phyloP scores from a whole-genome alignment of 257 asterid genomes.

The Prunella vulgaris region DNA sequence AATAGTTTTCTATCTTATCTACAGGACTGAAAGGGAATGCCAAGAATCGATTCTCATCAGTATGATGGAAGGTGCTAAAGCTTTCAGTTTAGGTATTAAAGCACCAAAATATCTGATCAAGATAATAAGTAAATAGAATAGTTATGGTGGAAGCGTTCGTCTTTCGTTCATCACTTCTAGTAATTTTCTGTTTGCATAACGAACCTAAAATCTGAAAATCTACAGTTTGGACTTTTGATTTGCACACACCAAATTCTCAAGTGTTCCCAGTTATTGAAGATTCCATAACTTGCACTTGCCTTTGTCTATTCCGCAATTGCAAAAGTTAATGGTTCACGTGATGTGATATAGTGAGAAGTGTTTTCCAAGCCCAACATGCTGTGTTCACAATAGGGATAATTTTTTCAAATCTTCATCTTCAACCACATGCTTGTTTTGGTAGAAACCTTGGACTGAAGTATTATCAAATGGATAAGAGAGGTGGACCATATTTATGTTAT shows the following conservation, averaged over 20 bases:
- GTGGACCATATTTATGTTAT: no score
- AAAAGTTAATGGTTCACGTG: not conserved
- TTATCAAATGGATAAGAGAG: no score
- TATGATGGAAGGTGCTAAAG: not conserved
- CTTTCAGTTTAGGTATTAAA: not conserved
- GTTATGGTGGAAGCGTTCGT: not conserved
- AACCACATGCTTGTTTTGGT: not conserved
- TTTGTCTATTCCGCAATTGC: no score
- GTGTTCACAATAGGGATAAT: not conserved
- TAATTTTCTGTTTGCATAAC: not conserved
- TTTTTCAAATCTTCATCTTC: no score
- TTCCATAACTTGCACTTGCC: no score
- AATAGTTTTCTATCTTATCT: not conserved
- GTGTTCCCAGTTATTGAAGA: no score
- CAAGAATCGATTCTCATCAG: not conserved
- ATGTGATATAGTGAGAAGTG: not conserved
- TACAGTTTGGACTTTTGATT: not conserved
- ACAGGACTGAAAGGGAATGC: slow-evolving; percentile 8
- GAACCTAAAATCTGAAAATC: not conserved
- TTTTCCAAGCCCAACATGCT: not conserved
- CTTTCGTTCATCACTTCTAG: not conserved
- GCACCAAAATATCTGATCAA: not conserved
- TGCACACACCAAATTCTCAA: not conserved
- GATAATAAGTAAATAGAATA: not conserved
- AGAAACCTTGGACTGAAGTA: no score